These are phyloP conservation scores for Hypoxylon cercidicola DNA, from an alignment of 495 filamentous ascomycete species.

Conservation along the genomic window DNA sequence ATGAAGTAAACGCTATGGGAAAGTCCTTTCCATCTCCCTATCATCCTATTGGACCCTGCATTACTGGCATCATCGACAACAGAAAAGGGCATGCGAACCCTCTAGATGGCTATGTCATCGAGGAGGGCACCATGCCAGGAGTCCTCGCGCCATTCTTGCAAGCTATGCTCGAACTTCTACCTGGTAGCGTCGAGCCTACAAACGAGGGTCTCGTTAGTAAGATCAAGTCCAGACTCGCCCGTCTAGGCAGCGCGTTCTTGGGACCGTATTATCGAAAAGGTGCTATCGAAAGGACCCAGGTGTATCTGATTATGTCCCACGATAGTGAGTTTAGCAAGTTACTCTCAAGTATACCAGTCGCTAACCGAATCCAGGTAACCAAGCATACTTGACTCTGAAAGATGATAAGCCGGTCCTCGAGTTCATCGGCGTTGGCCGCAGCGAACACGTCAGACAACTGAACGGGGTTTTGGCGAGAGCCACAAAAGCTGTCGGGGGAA, in stretches of 20 bases:
- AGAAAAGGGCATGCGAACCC: constrained; percentile 62
- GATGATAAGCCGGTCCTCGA: constrained; percentile 68
- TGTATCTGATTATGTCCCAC: constrained; percentile 78
- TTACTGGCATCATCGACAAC: constrained; percentile 72
- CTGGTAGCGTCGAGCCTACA: constrained; percentile 59
- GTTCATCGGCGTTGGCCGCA: constrained; percentile 66
- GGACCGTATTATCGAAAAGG: constrained; percentile 67
- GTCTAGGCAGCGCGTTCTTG: constrained; percentile 61
- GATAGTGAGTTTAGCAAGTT: constrained; percentile 56
- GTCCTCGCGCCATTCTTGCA: constrained; percentile 67
- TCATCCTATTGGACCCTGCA: constrained; percentile 70
- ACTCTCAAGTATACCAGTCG: neutral
- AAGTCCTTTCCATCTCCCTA: constrained; percentile 56
- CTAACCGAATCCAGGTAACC: constrained; percentile 56
- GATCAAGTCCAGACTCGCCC: constrained; percentile 58
- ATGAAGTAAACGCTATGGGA: constrained; percentile 67
- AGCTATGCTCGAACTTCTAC: constrained; percentile 65
- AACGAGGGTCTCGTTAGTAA: constrained; percentile 51
- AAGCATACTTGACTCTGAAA: constrained; percentile 67
- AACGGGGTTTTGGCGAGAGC: constrained; percentile 62
- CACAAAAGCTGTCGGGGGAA: constrained; percentile 67
- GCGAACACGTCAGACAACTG: constrained; percentile 63
- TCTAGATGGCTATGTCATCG: constrained; percentile 71
- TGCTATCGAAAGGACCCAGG: constrained; percentile 67
- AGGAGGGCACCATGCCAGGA: constrained; percentile 71